phyloP scores from a whole-genome alignment of 805 yeast genomes.

The Lipomyces oligophaga region DNA sequence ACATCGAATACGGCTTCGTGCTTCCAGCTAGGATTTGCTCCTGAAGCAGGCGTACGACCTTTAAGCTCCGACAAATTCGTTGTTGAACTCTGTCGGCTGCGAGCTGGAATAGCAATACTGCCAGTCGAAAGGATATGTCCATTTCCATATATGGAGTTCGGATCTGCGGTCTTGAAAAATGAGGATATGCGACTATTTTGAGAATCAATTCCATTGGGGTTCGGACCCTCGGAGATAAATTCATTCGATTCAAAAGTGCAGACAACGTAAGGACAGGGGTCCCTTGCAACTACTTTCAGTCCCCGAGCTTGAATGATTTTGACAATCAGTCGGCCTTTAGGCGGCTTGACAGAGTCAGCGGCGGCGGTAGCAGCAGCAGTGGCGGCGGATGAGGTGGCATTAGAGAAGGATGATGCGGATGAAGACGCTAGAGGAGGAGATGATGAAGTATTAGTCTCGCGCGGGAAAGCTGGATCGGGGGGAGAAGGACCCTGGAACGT shows the following conservation, averaged over 20 bases:
- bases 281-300: slow-evolving; percentile 51
- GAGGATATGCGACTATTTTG: slow-evolving; percentile 19
- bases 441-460: too few relatives aligned
- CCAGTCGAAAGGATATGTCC: slow-evolving; percentile 3
- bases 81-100: slow-evolving; percentile 25
- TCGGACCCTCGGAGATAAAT: slow-evolving; percentile 79
- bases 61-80: slow-evolving; percentile 19
- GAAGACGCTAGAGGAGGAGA: slow-evolving; percentile 15
- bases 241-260: slow-evolving; percentile 91
- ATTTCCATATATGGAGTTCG: slow-evolving; percentile 8
- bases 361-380: slow-evolving; percentile 4
- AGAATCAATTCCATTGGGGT: slow-evolving; percentile 25
- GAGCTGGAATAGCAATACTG: slow-evolving; percentile 39
- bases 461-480: too few relatives aligned
- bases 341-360: slow-evolving; percentile 38
- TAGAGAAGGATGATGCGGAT: slow-evolving; percentile 11
- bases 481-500: too few relatives aligned
- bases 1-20: slow-evolving; percentile 93
- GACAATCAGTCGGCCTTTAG: slow-evolving; percentile 80
- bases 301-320: slow-evolving; percentile 76
- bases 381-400: background rate
- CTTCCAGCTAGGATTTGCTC: slow-evolving; percentile 78
- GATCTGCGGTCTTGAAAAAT: slow-evolving; percentile 12
- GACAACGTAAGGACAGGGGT: slow-evolving; percentile 73
- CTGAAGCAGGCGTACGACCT: slow-evolving; percentile 25